phyloP scores from a whole-genome alignment of 768 basidiomycete genomes.

The Xerocomus potaroensis region DNA sequence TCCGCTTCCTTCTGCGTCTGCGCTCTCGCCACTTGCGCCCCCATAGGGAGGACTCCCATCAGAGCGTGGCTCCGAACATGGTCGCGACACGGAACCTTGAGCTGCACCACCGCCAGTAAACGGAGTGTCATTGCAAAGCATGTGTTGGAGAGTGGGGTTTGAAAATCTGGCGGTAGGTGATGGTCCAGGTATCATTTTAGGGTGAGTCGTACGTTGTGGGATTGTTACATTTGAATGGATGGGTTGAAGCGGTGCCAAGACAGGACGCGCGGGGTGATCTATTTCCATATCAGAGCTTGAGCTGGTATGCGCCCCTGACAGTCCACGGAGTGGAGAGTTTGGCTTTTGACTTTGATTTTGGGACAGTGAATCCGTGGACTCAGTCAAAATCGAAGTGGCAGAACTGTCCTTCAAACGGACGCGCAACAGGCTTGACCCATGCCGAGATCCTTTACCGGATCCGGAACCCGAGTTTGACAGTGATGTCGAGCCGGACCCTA shows the following conservation, averaged over 20 bases:
- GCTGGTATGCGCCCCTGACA: slow-evolving; percentile 4
- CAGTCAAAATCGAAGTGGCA: slow-evolving; percentile 27
- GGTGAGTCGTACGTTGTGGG: background rate
- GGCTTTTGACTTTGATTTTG: slow-evolving; percentile 4
- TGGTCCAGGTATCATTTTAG: slow-evolving; percentile 6
- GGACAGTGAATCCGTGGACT: slow-evolving; percentile 17
- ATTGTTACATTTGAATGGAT: background rate
- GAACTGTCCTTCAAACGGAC: slow-evolving; percentile 26
- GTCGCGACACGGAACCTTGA: slow-evolving; percentile 6
- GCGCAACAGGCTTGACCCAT: slow-evolving; percentile 22
- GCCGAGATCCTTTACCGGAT: slow-evolving; percentile 21
- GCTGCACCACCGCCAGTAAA: slow-evolving; percentile 4
- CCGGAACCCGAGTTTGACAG: slow-evolving; percentile 22
- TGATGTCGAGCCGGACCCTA: slow-evolving; percentile 20
- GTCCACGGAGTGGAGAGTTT: slow-evolving; percentile 3
- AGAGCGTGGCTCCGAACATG: slow-evolving; percentile 12
- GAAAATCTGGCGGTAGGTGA: slow-evolving; percentile 20
- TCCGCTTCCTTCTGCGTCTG: slow-evolving; percentile 9
- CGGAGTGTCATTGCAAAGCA: background rate
- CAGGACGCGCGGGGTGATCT: slow-evolving; percentile 19
- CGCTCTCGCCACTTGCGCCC: slow-evolving; percentile 10
- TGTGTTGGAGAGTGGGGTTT: slow-evolving; percentile 11
- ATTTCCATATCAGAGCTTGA: slow-evolving; percentile 24
- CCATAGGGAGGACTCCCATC: slow-evolving; percentile 17
- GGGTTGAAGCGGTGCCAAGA: slow-evolving; percentile 18